Evolutionary conservation across 2,329 filamentous ascomycete genomes (phyloP).

Genomic region (Tolypocladium sp.): DNA sequence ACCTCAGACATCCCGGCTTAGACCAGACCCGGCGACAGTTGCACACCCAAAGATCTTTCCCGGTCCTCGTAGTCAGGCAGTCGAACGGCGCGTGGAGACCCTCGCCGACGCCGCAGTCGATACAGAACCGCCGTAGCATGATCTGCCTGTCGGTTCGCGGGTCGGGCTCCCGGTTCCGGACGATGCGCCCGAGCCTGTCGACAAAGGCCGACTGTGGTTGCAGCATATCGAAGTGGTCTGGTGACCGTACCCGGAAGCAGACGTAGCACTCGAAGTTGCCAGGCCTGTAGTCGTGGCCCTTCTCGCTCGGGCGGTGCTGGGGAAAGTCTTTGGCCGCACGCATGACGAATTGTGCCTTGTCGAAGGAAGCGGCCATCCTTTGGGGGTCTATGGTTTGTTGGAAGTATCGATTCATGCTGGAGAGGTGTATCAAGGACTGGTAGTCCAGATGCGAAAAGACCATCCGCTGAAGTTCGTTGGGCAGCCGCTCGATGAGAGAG

Average conservation of each 20-base stretch:
- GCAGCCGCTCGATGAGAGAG: constrained; percentile 22
- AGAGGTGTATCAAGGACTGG: constrained; percentile 29
- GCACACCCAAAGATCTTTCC: constrained; percentile 30
- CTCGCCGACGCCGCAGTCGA: constrained; percentile 28
- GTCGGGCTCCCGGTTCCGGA: constrained; percentile 18
- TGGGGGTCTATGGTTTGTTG: constrained; percentile 22
- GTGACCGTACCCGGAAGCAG: constrained; percentile 29
- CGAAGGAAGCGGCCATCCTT: constrained; percentile 20
- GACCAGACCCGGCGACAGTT: constrained; percentile 25
- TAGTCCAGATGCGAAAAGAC: constrained; percentile 28
- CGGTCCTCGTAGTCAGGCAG: constrained; percentile 25
- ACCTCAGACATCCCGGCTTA: constrained; percentile 24
- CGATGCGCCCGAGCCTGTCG: constrained; percentile 18
- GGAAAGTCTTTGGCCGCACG: constrained; percentile 29
- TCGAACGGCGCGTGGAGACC: constrained; percentile 28
- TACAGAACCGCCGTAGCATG: constrained; percentile 29
- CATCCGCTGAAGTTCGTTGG: constrained; percentile 21
- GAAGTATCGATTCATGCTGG: constrained; percentile 25
- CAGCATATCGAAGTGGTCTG: constrained; percentile 27
- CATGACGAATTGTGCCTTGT: constrained; percentile 32
- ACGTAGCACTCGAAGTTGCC: constrained; percentile 33
- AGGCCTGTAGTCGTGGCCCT: constrained; percentile 24
- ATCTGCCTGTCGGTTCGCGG: constrained; percentile 16
- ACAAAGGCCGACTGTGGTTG: constrained; percentile 23
- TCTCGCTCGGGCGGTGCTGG: constrained; percentile 28